Conservation (phyloP, 306 rosid genomes). For the Geum urbanum region DNA sequence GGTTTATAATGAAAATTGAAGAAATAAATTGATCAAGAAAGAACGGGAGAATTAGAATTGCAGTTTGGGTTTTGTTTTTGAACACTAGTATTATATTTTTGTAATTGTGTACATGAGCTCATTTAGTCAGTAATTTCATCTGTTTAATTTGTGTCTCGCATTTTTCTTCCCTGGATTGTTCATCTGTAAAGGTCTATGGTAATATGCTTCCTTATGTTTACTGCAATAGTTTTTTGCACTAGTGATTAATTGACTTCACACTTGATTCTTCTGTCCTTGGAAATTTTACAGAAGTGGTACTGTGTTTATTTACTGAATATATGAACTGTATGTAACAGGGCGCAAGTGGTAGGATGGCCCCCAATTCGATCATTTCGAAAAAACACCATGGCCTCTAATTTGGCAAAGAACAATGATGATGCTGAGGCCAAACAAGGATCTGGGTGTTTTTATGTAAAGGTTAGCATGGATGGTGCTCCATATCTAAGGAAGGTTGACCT, state of each 20-base stretch:
- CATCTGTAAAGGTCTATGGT: not conserved
- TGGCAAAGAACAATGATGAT: constrained; percentile 55
- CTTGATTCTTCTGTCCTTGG: not conserved
- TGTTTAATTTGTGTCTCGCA: not conserved
- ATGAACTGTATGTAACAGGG: constrained; percentile 47
- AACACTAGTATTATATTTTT: not conserved
- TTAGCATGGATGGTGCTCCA: constrained; percentile 99
- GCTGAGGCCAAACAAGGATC: constrained; percentile 54
- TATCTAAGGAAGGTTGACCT: constrained; percentile 91
- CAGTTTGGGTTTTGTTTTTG: not conserved
- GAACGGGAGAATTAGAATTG: not conserved
- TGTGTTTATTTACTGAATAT: constrained; percentile 11
- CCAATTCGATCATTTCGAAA: constrained; percentile 91
- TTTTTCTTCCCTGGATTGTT: not conserved
- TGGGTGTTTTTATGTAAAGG: constrained; percentile 77
- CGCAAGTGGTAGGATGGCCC: constrained; percentile 99
- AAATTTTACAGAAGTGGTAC: not conserved
- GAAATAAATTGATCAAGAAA: not conserved
- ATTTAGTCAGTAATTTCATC: not conserved
- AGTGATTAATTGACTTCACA: not conserved
- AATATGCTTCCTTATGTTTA: not conserved
- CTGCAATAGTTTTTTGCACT: not conserved
- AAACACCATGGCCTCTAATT: constrained; percentile 71
- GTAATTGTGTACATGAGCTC: not conserved
- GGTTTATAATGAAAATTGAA: not conserved